Evolutionary conservation across 306 rosid species (phyloP).

Genomic region (Coriaria nepalensis): DNA sequence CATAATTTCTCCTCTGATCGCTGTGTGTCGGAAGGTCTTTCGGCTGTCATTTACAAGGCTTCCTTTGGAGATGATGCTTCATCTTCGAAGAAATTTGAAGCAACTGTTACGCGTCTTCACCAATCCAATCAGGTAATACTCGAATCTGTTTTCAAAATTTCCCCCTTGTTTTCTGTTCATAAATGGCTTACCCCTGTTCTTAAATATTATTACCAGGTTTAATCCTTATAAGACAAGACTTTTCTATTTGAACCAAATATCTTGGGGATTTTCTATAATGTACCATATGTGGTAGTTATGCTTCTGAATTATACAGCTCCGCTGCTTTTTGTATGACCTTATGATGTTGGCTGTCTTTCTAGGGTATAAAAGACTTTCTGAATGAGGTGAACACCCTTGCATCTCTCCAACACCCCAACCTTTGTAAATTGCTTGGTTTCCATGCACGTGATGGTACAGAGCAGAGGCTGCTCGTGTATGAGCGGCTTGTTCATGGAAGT

Average conservation of each 20-base stretch:
- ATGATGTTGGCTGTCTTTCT: conserved; percentile 7
- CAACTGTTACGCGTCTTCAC: conserved; percentile 87
- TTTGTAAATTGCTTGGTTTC: conserved; percentile 87
- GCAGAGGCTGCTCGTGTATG: conserved; percentile 72
- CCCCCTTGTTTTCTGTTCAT: too few species aligned
- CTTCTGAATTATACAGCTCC: too few species aligned
- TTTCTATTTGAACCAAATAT: too few species aligned
- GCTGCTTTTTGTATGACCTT: neutral
- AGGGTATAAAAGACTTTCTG: conserved; percentile 82
- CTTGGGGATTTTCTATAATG: too few species aligned
- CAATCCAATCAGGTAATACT: conserved; percentile 64
- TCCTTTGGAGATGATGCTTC: conserved; percentile 76
- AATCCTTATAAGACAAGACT: too few species aligned
- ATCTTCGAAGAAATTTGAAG: conserved; percentile 67
- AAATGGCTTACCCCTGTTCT: too few species aligned
- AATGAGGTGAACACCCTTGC: conserved; percentile 65
- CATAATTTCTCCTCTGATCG: conserved; percentile 73
- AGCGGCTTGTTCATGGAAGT: conserved; percentile 89
- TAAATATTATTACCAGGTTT: too few species aligned
- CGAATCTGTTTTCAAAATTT: too few species aligned
- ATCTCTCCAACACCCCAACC: conserved; percentile 84
- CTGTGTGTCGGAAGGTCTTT: conserved; percentile 80
- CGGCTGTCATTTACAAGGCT: conserved; percentile 71
- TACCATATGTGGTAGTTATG: too few species aligned
- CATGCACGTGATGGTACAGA: conserved; percentile 90